Base-by-base conservation (phyloP, 75 land plant genomes). In the Selaginella moellendorffii region DNA sequence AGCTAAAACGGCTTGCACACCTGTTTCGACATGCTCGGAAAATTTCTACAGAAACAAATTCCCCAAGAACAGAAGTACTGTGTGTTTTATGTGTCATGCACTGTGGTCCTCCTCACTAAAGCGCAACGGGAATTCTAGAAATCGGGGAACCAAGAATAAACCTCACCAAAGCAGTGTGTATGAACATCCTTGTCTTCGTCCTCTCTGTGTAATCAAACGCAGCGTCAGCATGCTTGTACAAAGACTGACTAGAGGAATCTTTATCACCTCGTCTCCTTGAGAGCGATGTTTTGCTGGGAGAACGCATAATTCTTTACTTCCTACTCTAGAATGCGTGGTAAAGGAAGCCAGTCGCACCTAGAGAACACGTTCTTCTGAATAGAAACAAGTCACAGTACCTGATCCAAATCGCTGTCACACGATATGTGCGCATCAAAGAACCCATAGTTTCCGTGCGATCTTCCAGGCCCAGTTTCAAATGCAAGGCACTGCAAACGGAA, bases 21-120 rank as follows among this genome's bases (percentile, higher is more conserved):
- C 46, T 36, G 46, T 5, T 36, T 36, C 46, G 46, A 36, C 46
- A 36, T 36, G 10, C 46, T 36, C 10, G 46, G 14, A 36, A 36
- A 36, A 36, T 36, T 36, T 14, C 14, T 5, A 5, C 5, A 36
- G 46, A 36, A 14, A 36, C 46, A 36, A 36, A 36, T 36, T 36
- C 46, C 46, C 46, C 5, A 36, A 36, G 46, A 36, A 36, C 46
- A n/a, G n/a, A 36, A 36, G 10, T 36, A 36, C 46, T 14, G 46
- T 36, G 46, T 36, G 14, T 14, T 5, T 36, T n/a, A n/a, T 36
- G 46, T 36, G 46, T 36, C 46, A 36, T 36, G 46, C 46, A 36
- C 46, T 36, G 46, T 36, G 46, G 46, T 36, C 46, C 46, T 36
- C 46, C 46, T 36, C 46, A 36, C 46, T 36, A 36, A 36, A 36